Evolutionary conservation across 768 basidiomycete genomes (phyloP), one percentile per base, ranked within the genome.

Genomic region (Butyriboletus loyo): DNA sequence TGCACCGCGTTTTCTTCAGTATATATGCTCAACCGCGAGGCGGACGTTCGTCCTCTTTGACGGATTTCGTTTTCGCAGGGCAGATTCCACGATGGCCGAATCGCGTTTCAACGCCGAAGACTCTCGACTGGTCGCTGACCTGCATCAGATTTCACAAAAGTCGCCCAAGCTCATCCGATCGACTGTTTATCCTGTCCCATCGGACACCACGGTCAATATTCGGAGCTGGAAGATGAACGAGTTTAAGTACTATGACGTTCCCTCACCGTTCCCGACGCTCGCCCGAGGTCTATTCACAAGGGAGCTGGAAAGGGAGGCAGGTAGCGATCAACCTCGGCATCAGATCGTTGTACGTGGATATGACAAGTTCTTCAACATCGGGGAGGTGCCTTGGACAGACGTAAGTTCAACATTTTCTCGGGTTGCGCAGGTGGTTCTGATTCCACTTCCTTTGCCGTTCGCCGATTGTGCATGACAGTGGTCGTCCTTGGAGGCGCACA

Each of bases 321-420:
- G 66, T 49, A 63, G 68, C 38, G 67, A 63, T 35, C 72, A 67
- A 77, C 61, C 55, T 43, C 66, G 64, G 47, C 70, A 76, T 54
- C 73, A 85, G 50, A 94, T 99, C 51, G 84, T 97, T 1, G 87
- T 81, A 0, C 75, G 97, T 41, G 97, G 96, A 0, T 98, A 99
- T 66, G 97, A 98, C 75, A 99, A 99, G 74, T 98, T 99, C 72
- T 98, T 98, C 77, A 98, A 97, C 66, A 91, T 97, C 28, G 91
- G 86, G 4, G 97, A 99, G 68, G 92, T 98, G 5, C 90, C 87
- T 3, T 98, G 95, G 93, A 95, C 88, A 1, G 84, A 85, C 51
- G 96, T 96, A 65, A 60, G 89, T 75, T 9, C 21, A 9, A 28
- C 24, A 19, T 36, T 44, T 30, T 35, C 22, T 37, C 13, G 9